phyloP scores from a whole-genome alignment of 352 stramenopile species.

The Phytophthora crassamura region DNA sequence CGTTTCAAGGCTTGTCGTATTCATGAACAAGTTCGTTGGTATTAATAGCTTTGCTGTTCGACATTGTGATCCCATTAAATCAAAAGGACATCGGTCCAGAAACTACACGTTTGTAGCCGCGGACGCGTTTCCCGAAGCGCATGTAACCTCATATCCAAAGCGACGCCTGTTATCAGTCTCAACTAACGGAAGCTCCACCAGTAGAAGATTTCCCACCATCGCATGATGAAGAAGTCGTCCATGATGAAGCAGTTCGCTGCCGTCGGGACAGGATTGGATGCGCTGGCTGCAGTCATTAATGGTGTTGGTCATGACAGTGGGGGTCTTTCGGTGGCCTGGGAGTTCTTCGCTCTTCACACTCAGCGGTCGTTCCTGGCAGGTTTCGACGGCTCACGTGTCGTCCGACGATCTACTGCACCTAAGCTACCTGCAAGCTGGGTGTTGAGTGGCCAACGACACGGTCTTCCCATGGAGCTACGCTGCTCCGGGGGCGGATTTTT shows the following conservation, averaged over 20 bases:
- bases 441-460: constrained; percentile 37
- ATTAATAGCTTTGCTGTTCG: too few species aligned
- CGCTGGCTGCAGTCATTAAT: constrained; percentile 28
- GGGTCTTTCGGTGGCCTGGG: constrained; percentile 30
- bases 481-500: too few species aligned
- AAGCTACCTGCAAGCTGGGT: constrained; percentile 39
- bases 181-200: too few species aligned
- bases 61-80: constrained; percentile 14
- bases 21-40: too few species aligned
- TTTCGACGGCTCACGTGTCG: constrained; percentile 20
- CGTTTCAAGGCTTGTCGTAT: too few species aligned
- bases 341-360: constrained; percentile 23
- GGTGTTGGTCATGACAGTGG: constrained; percentile 21
- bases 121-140: too few species aligned
- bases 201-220: too few species aligned
- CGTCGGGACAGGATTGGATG: constrained; percentile 9
- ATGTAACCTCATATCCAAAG: too few species aligned
- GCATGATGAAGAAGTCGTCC: constrained; percentile 38
- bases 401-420: constrained; percentile 52
- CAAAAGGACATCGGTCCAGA: constrained; percentile 26
- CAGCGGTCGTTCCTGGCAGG: constrained; percentile 23
- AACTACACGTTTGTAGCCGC: constrained; percentile 7
- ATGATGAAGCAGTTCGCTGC: constrained; percentile 28
- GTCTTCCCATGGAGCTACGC: constrained; percentile 47
- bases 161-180: too few species aligned